phyloP scores from a whole-genome alignment of 371 early-diverging fungal species.

The Mucor sp. region DNA sequence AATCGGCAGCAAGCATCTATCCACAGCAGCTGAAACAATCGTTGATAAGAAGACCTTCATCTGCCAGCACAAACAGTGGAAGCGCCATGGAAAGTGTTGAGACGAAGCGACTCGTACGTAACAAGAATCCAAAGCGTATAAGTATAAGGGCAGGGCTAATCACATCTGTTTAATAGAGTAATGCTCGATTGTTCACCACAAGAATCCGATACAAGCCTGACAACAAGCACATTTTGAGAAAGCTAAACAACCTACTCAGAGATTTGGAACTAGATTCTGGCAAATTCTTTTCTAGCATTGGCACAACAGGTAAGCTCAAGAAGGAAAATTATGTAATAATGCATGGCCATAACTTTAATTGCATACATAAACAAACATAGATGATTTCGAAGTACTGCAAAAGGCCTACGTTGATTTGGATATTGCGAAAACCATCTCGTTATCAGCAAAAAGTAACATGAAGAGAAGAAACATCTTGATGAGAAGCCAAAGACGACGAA shows the following conservation, averaged over 20 bases:
- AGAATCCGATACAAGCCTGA: conserved; percentile 51
- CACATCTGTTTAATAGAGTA: conserved; percentile 11
- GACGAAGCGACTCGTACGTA: conserved; percentile 20
- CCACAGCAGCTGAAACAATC: conserved; percentile 15
- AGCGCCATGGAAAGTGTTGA: conserved; percentile 19
- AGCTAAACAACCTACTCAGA: conserved; percentile 42
- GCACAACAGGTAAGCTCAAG: conserved; percentile 36
- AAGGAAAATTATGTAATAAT: background rate
- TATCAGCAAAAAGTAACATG: conserved; percentile 51
- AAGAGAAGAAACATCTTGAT: conserved; percentile 36
- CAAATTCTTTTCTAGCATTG: conserved; percentile 43
- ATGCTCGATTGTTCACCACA: conserved; percentile 23
- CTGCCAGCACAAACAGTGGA: conserved; percentile 34
- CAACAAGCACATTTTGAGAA: conserved; percentile 47
- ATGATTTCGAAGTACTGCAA: conserved; percentile 46
- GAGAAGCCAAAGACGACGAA: conserved; percentile 30
- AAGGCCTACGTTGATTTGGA: conserved; percentile 52
- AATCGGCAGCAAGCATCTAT: conserved; percentile 46
- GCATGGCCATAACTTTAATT: background rate
- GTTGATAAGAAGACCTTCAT: conserved; percentile 22
- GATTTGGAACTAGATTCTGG: conserved; percentile 49
- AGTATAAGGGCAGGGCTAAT: background rate
- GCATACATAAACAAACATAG: conserved; percentile 17
- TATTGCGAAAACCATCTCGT: conserved; percentile 50
- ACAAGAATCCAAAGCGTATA: background rate